Percentiles rank a stretch among this genome's conserved stretches.
Conservation (phyloP, 2,329 filamentous ascomycete genomes). For the Neonectria hederae region DNA sequence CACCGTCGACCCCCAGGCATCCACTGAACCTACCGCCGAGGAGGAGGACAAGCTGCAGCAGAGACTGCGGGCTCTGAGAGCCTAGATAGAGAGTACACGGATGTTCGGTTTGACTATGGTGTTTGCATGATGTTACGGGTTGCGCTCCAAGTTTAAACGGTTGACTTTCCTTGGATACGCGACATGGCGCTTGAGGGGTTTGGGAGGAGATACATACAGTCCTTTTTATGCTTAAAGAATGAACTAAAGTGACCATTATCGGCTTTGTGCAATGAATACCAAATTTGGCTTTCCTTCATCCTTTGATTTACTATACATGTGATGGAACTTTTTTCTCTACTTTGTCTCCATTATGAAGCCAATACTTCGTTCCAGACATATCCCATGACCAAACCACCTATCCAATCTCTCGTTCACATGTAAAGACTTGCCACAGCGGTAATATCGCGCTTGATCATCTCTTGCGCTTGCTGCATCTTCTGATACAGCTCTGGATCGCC, state of each 20-base stretch:
- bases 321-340: not conserved
- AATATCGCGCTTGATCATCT: constrained; percentile 96
- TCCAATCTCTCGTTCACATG: constrained; percentile 67
- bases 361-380: not conserved
- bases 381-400: not conserved
- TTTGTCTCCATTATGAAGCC: not conserved
- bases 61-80: constrained; percentile 64
- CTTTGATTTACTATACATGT: not conserved
- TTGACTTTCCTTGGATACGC: constrained; percentile 30
- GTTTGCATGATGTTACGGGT: constrained; percentile 3
- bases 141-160: constrained; percentile 11
- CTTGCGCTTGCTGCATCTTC: constrained; percentile 98
- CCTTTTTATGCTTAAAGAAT: constrained; percentile 2
- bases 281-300: not conserved
- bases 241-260: constrained; percentile 16
- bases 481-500: constrained; percentile 91
- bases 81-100: constrained; percentile 45
- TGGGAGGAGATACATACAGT: constrained; percentile 23
- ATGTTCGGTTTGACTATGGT: not conserved
- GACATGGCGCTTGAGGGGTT: constrained; percentile 37
- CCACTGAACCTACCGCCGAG: constrained; percentile 76
- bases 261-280: constrained; percentile 7
- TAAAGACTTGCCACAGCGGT: constrained; percentile 90
- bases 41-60: constrained; percentile 80
- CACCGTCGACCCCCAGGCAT: constrained; percentile 66